Evolutionary conservation across 2,329 filamentous ascomycete species (phyloP).

Genomic region (Nemania serpens): DNA sequence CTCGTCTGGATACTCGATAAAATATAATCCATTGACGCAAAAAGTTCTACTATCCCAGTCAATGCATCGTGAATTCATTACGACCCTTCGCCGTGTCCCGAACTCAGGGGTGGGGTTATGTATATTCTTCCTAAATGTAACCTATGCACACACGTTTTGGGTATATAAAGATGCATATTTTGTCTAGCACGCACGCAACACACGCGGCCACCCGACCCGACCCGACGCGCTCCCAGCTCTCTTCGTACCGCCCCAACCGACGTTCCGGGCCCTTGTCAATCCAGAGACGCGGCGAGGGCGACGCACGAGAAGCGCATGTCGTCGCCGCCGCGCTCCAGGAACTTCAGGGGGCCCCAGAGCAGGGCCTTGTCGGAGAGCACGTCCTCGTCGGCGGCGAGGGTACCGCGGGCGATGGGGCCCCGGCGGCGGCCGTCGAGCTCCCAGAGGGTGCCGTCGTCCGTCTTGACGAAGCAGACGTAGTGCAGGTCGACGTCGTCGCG

Average conservation of each 20-base stretch:
- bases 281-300: conserved; percentile 56
- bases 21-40: too few relatives aligned
- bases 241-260: too few relatives aligned
- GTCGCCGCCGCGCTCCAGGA: conserved; percentile 58
- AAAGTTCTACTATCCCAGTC: too few relatives aligned
- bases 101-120: background rate
- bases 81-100: background rate
- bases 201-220: background rate
- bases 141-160: background rate
- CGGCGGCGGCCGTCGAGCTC: conserved; percentile 65
- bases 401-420: conserved; percentile 61
- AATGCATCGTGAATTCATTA: background rate
- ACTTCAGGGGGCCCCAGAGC: conserved; percentile 66
- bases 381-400: conserved; percentile 65
- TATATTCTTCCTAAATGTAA: background rate
- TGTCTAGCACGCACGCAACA: background rate
- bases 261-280: conserved; percentile 45
- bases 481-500: conserved; percentile 88
- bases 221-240: too few relatives aligned
- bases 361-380: conserved; percentile 77
- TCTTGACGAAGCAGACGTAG: conserved; percentile 93
- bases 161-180: background rate
- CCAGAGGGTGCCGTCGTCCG: conserved; percentile 64
- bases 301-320: conserved; percentile 65
- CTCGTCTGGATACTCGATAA: background rate